phyloP scores from a whole-genome alignment of 352 stramenopile genomes.

The Pythium periplocum region DNA sequence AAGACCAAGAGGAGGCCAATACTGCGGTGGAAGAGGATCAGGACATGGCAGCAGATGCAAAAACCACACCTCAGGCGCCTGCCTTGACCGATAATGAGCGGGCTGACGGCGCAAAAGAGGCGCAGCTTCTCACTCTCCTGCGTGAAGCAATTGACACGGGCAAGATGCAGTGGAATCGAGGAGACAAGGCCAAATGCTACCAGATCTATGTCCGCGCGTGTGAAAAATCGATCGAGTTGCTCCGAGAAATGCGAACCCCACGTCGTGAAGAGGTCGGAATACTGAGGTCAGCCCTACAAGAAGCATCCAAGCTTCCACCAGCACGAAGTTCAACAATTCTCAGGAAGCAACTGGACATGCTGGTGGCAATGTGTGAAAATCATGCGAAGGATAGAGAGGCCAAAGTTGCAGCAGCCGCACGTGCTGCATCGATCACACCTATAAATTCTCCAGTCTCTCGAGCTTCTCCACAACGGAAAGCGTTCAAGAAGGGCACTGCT shows the following conservation, averaged over 20 bases:
- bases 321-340: conserved; percentile 56
- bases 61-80: conserved; percentile 1
- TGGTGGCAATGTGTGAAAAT: conserved; percentile 37
- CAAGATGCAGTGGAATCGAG: conserved; percentile 69
- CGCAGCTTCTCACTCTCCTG: conserved; percentile 38
- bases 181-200: conserved; percentile 71
- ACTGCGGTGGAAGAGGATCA: conserved; percentile 5
- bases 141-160: conserved; percentile 46
- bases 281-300: conserved; percentile 33
- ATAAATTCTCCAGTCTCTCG: neutral
- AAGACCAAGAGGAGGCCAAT: conserved; percentile 25
- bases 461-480: conserved; percentile 1
- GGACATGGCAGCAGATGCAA: conserved; percentile 6
- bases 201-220: conserved; percentile 50
- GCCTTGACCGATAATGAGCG: conserved; percentile 18
- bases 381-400: conserved; percentile 25
- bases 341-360: conserved; percentile 52
- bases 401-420: conserved; percentile 4
- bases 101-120: conserved; percentile 36
- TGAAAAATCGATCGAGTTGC: conserved; percentile 34
- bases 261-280: conserved; percentile 26
- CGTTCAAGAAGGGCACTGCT: conserved; percentile 20
- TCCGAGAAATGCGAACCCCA: conserved; percentile 29
- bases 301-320: conserved; percentile 40
- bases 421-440: neutral